Conservation (phyloP, 2,329 filamentous ascomycete genomes). For the Penicillium sclerotiorum region DNA sequence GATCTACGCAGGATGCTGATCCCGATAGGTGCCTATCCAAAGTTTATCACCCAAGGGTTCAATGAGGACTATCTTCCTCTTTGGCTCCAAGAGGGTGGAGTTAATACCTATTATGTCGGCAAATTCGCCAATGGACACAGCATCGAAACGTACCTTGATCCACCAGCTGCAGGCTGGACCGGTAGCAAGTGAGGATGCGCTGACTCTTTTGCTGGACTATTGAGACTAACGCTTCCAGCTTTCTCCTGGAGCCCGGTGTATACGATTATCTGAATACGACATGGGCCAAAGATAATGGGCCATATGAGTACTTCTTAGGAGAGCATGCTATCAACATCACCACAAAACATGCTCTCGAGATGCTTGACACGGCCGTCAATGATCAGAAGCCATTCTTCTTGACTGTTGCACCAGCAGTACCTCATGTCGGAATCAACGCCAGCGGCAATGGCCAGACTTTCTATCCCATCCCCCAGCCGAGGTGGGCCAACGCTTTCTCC, state of each 20-base stretch:
- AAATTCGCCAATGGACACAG: conserved; percentile 56
- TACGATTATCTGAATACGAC: conserved; percentile 67
- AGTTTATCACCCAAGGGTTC: conserved; percentile 50
- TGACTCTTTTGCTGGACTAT: background rate
- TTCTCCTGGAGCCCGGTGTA: conserved; percentile 51
- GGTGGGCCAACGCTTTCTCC: conserved; percentile 63
- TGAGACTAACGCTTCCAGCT: conserved; percentile 25
- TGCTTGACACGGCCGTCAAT: conserved; percentile 61
- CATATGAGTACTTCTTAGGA: conserved; percentile 56
- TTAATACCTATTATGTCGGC: conserved; percentile 56
- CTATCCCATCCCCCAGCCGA: conserved; percentile 59
- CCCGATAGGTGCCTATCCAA: conserved; percentile 42
- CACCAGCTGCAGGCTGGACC: conserved; percentile 30
- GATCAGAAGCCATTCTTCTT: conserved; percentile 65
- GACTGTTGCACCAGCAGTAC: conserved; percentile 64
- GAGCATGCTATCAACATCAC: conserved; percentile 62
- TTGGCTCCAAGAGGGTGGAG: conserved; percentile 53
- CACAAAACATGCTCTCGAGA: conserved; percentile 57
- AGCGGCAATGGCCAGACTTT: conserved; percentile 32
- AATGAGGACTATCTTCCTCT: conserved; percentile 52
- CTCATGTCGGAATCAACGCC: conserved; percentile 60
- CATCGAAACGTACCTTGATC: conserved; percentile 48
- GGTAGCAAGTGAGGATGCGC: conserved; percentile 9
- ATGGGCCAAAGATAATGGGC: conserved; percentile 60
- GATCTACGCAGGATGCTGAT: background rate